Percentiles rank a stretch among this genome's conserved stretches.
Conservation (phyloP, 352 stramenopile genomes). For the Pythium myriotylum region DNA sequence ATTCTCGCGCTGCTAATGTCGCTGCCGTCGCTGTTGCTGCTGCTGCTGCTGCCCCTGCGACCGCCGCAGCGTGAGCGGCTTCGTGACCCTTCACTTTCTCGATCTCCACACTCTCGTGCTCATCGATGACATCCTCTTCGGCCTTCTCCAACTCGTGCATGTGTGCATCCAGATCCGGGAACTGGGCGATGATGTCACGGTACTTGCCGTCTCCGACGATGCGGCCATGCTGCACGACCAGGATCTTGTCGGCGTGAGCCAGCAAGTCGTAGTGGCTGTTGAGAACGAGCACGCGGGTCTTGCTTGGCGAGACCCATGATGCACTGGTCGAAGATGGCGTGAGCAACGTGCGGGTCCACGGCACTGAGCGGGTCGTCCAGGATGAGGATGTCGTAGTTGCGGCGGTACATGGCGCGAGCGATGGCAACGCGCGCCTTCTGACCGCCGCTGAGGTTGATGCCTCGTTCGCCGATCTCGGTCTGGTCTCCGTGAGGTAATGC, state of each 20-base stretch:
- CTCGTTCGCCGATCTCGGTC: constrained; percentile 66
- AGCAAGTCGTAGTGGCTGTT: constrained; percentile 40
- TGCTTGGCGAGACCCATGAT: constrained; percentile 33
- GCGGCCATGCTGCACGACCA: constrained; percentile 31
- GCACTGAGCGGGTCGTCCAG: constrained; percentile 50
- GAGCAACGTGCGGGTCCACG: constrained; percentile 44
- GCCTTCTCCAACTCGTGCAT: constrained; percentile 17
- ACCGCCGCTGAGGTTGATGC: constrained; percentile 42
- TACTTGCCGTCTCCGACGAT: constrained; percentile 33
- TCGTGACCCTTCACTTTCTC: constrained; percentile 26
- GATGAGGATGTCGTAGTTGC: constrained; percentile 41
- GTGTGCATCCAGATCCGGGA: constrained; percentile 20
- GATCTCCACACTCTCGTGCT: constrained; percentile 19
- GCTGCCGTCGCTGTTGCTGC: neutral
- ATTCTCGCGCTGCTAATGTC: no score
- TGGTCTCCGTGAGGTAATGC: constrained; percentile 73
- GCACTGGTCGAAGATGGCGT: constrained; percentile 44
- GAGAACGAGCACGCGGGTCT: constrained; percentile 87
- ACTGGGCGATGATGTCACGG: constrained; percentile 27
- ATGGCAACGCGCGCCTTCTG: constrained; percentile 43
- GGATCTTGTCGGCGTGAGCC: constrained; percentile 31
- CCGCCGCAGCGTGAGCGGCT: constrained; percentile 11
- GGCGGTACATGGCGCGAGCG: constrained; percentile 36
- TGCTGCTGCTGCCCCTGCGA: neutral
- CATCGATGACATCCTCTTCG: constrained; percentile 21